These are phyloP conservation scores for Lignosus rhinocerotis DNA, from an alignment of 1,284 basidiomycete species.

Conservation along the genomic window DNA sequence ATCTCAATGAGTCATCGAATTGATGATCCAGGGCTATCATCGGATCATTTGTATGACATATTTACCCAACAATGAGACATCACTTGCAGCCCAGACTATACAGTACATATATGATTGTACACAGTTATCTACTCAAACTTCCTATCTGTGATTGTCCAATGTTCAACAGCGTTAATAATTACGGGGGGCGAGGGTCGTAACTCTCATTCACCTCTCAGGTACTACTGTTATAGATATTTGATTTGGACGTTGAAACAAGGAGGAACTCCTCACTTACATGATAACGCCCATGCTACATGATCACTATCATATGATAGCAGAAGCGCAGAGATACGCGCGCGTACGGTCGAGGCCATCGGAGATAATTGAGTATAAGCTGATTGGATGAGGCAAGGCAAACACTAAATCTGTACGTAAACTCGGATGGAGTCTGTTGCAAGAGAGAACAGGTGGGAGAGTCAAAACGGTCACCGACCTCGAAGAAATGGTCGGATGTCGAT, in stretches of 20 bases:
- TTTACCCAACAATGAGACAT: not conserved
- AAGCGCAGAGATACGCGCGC: not conserved
- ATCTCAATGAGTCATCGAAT: not conserved
- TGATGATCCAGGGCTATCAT: not conserved
- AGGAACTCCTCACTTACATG: too few species aligned
- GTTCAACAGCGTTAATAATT: too few species aligned
- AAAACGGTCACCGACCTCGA: constrained; percentile 10
- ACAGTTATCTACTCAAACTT: too few species aligned
- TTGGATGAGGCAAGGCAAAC: constrained; percentile 22
- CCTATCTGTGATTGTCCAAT: too few species aligned
- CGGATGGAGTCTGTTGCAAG: not conserved
- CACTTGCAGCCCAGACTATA: not conserved
- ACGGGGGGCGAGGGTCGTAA: too few species aligned
- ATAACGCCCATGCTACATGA: too few species aligned
- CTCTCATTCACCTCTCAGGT: too few species aligned
- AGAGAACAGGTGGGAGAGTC: constrained; percentile 1
- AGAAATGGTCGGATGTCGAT: not conserved
- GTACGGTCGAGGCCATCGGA: constrained; percentile 3
- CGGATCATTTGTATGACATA: not conserved
- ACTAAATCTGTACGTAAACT: constrained; percentile 22
- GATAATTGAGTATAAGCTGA: constrained; percentile 2
- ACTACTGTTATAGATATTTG: too few species aligned
- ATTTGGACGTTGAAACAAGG: too few species aligned
- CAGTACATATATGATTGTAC: too few species aligned
- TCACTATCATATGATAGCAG: too few species aligned